Percentiles rank a stretch among this genome's conserved stretches.
Evolutionary conservation across 257 asterid genomes (phyloP).

Genomic region (Scutellaria minor): DNA sequence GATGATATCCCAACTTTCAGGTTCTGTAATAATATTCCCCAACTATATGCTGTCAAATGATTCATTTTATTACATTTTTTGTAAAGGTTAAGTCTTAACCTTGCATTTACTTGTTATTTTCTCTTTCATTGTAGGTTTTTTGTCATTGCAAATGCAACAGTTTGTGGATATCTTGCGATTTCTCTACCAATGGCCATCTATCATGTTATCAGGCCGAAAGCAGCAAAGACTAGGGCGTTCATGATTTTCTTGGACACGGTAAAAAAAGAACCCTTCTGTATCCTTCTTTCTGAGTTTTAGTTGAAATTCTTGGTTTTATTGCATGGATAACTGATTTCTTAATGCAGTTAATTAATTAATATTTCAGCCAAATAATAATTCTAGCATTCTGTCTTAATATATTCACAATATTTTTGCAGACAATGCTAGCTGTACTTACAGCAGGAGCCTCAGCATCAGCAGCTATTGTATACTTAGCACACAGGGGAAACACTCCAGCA

Average conservation of each 20-base stretch:
- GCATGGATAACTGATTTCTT: neutral
- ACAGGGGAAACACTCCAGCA: constrained; percentile 73
- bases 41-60: neutral
- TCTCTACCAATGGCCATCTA: constrained; percentile 65
- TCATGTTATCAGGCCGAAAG: constrained; percentile 60
- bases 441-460: constrained; percentile 84
- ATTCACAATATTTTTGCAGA: constrained; percentile 40
- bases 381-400: neutral
- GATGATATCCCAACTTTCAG: constrained; percentile 67
- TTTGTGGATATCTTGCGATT: constrained; percentile 68
- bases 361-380: neutral
- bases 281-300: neutral
- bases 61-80: constrained; percentile 2
- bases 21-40: constrained; percentile 37
- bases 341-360: neutral
- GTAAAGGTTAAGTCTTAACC: neutral
- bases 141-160: constrained; percentile 59
- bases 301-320: too few relatives aligned
- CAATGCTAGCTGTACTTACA: constrained; percentile 56
- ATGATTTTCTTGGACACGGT: constrained; percentile 68
- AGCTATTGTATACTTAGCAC: constrained; percentile 79
- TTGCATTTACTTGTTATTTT: neutral
- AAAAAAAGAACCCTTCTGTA: constrained; percentile 15
- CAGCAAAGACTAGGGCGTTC: constrained; percentile 63
- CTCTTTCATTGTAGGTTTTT: constrained; percentile 50